Evolutionary conservation across 371 early-diverging fungal genomes (phyloP), one percentile per base, ranked within the genome.

Genomic region (Mortierella sp.): DNA sequence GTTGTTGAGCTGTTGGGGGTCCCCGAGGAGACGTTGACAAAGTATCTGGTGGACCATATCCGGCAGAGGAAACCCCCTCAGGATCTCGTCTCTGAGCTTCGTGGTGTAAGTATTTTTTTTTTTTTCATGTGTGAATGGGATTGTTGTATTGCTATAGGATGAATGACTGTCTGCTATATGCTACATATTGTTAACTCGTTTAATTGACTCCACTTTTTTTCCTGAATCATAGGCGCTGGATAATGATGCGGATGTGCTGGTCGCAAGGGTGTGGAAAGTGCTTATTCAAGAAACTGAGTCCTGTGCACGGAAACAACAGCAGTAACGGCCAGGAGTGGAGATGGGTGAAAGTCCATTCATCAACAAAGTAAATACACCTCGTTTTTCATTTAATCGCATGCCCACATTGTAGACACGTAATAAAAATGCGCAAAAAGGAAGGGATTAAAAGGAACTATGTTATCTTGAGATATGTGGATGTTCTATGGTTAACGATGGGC

Each of bases 241-340:
- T 82, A 94, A 95, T 48, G 97, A 96, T 78, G 95, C 96, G 3
- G 90, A 92, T 51, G 90, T 93, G 44, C 94, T 97, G 89, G 96
- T 96, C 14, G 92, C 93, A 91, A 95, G 93, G 81, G 86, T 96
- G 28, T 97, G 96, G 96, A 90, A 96, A 75, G 94, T 94, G 89
- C 88, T 97, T 40, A 95, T 97, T 46, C 96, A 92, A 82, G 97
- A 97, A 80, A 95, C 96, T 3, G 97, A 97, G 85, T 89, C 94
- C 59, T 84, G 91, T 75, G 86, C 91, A 16, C 87, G 85, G 24
- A 76, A 81, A 67, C 43, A 67, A 40, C 19, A 40, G 9, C 54
- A 40, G 19, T 14, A 50, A 50, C 16, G 3, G 14, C 14, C 50
- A 50, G 16, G 19, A 40, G 43, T 4, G 6, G 43, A 40, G 43